Percentiles rank a stretch among this genome's conserved stretches.
phyloP scores from a whole-genome alignment of 169 alveolate genomes.

The Eimeria tenella region DNA sequence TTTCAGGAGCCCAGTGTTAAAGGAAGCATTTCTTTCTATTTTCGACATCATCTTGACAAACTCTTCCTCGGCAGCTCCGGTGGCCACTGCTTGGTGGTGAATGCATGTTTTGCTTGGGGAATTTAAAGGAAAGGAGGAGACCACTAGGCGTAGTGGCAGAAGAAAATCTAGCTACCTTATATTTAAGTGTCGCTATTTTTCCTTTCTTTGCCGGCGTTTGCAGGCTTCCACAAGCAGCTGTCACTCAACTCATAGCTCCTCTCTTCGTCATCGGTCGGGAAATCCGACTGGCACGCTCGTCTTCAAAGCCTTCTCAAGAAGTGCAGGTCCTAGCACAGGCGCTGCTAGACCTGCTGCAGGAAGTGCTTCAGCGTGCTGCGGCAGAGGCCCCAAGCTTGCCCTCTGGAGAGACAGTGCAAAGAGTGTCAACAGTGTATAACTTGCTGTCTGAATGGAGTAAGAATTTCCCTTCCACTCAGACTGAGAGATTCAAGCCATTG shows the following conservation, averaged over 20 bases:
- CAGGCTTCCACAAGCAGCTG: slow-evolving; percentile 12
- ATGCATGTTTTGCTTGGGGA: neutral
- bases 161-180: too few relatives aligned
- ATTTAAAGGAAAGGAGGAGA: too few relatives aligned
- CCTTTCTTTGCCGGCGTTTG: neutral
- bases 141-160: too few relatives aligned
- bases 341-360: slow-evolving; percentile 31
- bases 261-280: slow-evolving; percentile 17
- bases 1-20: neutral
- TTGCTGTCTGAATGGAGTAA: slow-evolving; percentile 31
- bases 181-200: neutral
- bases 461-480: neutral
- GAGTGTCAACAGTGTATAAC: slow-evolving; percentile 3
- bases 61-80: neutral
- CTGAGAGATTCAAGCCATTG: neutral
- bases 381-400: slow-evolving; percentile 39
- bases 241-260: slow-evolving; percentile 41
- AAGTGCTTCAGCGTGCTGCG: slow-evolving; percentile 56
- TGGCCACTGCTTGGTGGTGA: neutral
- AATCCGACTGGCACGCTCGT: neutral
- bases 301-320: neutral
- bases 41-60: neutral
- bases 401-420: slow-evolving; percentile 32
- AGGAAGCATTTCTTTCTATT: neutral
- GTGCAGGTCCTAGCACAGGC: slow-evolving; percentile 46